Evolutionary conservation across 1,284 basidiomycete genomes (phyloP).

Genomic region (Marasmius sp.): DNA sequence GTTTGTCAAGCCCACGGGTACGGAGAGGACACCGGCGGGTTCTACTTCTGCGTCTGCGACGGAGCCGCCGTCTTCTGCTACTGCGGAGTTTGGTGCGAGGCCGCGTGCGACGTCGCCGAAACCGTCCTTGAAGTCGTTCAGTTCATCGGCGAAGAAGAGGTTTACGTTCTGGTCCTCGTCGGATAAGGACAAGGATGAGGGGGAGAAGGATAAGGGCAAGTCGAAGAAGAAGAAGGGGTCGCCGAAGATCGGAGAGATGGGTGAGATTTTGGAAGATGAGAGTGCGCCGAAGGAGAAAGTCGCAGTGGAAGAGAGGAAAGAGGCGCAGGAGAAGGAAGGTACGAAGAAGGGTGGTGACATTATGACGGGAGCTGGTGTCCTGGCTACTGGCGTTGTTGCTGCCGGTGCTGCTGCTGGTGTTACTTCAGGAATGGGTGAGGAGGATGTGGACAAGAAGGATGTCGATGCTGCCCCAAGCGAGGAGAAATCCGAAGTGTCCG

Average conservation of each 20-base stretch:
- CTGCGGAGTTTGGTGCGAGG: slow-evolving; percentile 18
- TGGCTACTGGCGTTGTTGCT: slow-evolving; percentile 15
- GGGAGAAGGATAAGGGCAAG: slow-evolving; percentile 15
- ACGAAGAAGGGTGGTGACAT: slow-evolving; percentile 9
- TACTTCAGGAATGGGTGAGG: slow-evolving; percentile 17
- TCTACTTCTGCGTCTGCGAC: slow-evolving; percentile 32
- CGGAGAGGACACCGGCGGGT: slow-evolving; percentile 24
- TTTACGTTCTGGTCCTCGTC: slow-evolving; percentile 55
- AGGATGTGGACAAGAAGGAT: slow-evolving; percentile 4
- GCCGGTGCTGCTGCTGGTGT: slow-evolving; percentile 10
- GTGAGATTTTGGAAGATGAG: slow-evolving; percentile 56
- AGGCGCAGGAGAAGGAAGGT: slow-evolving; percentile 23
- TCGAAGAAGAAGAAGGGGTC: slow-evolving; percentile 31
- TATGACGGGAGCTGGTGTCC: slow-evolving; percentile 14
- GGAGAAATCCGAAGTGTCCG: not conserved
- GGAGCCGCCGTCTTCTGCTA: slow-evolving; percentile 17
- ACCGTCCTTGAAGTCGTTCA: slow-evolving; percentile 48
- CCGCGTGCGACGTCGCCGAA: slow-evolving; percentile 44
- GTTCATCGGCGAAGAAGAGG: slow-evolving; percentile 47
- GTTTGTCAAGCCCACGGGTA: slow-evolving; percentile 40
- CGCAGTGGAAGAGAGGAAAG: slow-evolving; percentile 16
- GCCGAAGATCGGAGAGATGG: slow-evolving; percentile 59
- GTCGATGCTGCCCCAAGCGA: not conserved
- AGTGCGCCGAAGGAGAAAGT: slow-evolving; percentile 15
- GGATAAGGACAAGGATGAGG: slow-evolving; percentile 21